Evolutionary conservation across 805 yeast species (phyloP).

Genomic region (Tetrapisispora namnaoensis): DNA sequence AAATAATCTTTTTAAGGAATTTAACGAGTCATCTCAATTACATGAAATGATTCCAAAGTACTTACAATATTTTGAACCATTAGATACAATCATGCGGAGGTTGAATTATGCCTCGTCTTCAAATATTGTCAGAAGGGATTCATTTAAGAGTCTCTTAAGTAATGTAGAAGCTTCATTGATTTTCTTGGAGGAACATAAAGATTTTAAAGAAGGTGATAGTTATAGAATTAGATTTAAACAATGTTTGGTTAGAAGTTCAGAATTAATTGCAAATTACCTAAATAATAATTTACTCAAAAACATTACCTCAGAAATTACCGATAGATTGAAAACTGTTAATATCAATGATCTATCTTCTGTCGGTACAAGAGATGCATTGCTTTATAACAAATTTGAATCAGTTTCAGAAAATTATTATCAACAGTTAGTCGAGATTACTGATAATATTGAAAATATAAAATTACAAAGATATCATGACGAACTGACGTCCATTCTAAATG

Average conservation of each 20-base stretch:
- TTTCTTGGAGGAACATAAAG: constrained; percentile 46
- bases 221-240: constrained; percentile 69
- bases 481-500: constrained; percentile 39
- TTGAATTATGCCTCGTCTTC: constrained; percentile 62
- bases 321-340: constrained; percentile 18
- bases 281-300: constrained; percentile 31
- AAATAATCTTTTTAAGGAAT: constrained; percentile 33
- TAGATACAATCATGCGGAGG: constrained; percentile 59
- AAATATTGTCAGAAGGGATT: constrained; percentile 47
- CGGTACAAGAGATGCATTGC: constrained; percentile 46
- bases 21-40: constrained; percentile 40
- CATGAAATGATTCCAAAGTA: constrained; percentile 52
- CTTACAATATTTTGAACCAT: constrained; percentile 53
- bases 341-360: constrained; percentile 9
- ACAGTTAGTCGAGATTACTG: constrained; percentile 32
- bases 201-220: constrained; percentile 59
- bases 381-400: constrained; percentile 53
- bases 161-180: constrained; percentile 58
- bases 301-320: constrained; percentile 23
- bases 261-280: constrained; percentile 62
- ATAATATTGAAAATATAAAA: constrained; percentile 18
- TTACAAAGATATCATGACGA: constrained; percentile 51
- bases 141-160: constrained; percentile 43
- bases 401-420: constrained; percentile 34
- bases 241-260: constrained; percentile 71